Evolutionary conservation across 2,329 filamentous ascomycete genomes (phyloP).

Genomic region (Didymella segeticola): DNA sequence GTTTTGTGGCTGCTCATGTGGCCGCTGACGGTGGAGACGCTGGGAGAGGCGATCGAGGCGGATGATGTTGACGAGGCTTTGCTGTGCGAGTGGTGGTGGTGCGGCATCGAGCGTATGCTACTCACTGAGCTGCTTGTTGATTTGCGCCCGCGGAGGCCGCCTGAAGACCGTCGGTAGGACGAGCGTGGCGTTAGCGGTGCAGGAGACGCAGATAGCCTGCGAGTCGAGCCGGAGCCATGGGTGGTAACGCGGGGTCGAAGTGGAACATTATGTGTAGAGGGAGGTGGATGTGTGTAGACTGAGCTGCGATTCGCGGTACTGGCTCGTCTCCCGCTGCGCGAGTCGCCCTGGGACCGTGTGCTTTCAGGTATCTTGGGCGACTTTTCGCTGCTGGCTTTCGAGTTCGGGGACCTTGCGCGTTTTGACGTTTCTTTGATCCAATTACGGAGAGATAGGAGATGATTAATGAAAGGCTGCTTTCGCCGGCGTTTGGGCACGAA

Average conservation of each 20-base stretch:
- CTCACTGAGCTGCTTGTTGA: slow-evolving; percentile 96
- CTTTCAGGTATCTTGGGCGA: slow-evolving; percentile 40
- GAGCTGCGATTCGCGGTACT: slow-evolving; percentile 46
- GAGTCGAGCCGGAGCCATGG: slow-evolving; percentile 47
- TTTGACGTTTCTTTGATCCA: slow-evolving; percentile 71
- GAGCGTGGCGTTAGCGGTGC: slow-evolving; percentile 87
- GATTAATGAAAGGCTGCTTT: slow-evolving; percentile 69
- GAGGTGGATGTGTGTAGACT: slow-evolving; percentile 45
- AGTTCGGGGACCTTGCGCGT: slow-evolving; percentile 43
- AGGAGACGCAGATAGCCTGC: slow-evolving; percentile 80
- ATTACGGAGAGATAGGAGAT: slow-evolving; percentile 72
- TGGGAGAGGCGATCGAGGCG: slow-evolving; percentile 64
- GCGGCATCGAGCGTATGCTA: slow-evolving; percentile 80
- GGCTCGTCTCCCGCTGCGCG: slow-evolving; percentile 34
- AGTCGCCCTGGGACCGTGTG: slow-evolving; percentile 15
- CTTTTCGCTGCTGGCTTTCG: slow-evolving; percentile 44
- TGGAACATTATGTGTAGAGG: slow-evolving; percentile 26
- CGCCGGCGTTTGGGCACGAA: slow-evolving; percentile 64
- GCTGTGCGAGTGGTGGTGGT: slow-evolving; percentile 84
- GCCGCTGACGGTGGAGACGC: slow-evolving; percentile 60
- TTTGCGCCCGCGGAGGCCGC: slow-evolving; percentile 86
- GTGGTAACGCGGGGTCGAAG: slow-evolving; percentile 54
- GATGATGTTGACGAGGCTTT: slow-evolving; percentile 94
- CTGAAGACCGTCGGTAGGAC: slow-evolving; percentile 81
- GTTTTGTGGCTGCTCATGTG: slow-evolving; percentile 71